These are phyloP conservation scores for Staphylotrichum longicolle DNA, from an alignment of 495 filamentous ascomycete genomes.

Conservation along the genomic window DNA sequence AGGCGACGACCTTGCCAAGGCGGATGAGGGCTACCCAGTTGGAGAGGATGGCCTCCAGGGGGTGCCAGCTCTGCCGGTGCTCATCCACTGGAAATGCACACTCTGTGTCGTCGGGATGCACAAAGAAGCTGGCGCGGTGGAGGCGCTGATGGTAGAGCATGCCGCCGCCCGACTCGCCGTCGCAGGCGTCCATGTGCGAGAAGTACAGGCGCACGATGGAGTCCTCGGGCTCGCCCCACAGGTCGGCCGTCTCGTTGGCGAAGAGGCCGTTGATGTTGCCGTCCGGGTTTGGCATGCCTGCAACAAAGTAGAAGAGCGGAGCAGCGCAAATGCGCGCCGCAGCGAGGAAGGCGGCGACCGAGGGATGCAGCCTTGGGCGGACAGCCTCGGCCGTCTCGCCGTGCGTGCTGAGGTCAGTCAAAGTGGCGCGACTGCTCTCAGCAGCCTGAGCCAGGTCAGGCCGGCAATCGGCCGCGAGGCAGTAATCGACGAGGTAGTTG, in stretches of 20 bases:
- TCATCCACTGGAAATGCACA: neutral
- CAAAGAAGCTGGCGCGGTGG: constrained; percentile 5
- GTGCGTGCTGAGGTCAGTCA: neutral
- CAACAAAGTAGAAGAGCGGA: constrained; percentile 5
- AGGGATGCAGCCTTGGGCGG: constrained; percentile 9
- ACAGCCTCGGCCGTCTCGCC: constrained; percentile 6
- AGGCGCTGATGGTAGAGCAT: constrained; percentile 4
- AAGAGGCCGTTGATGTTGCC: neutral
- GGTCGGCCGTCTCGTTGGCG: constrained; percentile 1
- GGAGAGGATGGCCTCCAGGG: constrained; percentile 10
- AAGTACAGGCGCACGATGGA: constrained; percentile 1
- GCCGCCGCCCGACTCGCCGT: constrained; percentile 4
- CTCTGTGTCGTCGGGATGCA: neutral
- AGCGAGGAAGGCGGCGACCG: constrained; percentile 5
- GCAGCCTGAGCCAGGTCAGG: neutral
- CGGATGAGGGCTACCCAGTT: constrained; percentile 4
- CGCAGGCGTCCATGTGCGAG: neutral
- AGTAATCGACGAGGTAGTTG: constrained; percentile 9
- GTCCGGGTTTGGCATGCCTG: neutral
- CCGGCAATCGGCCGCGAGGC: neutral
- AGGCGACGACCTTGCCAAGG: constrained; percentile 11
- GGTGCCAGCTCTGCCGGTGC: constrained; percentile 1
- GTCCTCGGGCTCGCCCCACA: neutral
- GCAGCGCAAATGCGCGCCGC: neutral
- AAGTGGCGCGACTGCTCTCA: neutral